A percentile compares a stretch with the other conserved stretches of the same genome.
phyloP scores from a whole-genome alignment of 331 rosid genomes.

The Phaseolus coccineus region DNA sequence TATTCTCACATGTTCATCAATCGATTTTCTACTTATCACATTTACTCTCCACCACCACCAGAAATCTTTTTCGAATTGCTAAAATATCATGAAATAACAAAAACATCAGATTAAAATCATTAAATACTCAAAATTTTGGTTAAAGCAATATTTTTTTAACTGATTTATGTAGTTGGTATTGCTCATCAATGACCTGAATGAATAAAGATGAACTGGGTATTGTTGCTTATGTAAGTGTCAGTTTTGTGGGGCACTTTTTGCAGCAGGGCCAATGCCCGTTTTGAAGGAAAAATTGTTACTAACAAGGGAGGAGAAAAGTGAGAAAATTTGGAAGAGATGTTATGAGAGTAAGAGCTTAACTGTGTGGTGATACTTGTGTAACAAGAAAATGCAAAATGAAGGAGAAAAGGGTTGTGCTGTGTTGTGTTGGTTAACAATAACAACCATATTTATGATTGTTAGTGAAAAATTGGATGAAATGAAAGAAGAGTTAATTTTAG shows the following conservation, averaged over 20 bases:
- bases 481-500: background rate
- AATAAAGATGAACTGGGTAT: conserved; percentile 28
- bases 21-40: background rate
- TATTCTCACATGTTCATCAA: conserved; percentile 41
- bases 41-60: no score
- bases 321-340: background rate
- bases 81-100: no score
- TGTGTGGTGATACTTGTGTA: background rate
- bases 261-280: conserved; percentile 46
- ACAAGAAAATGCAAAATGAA: background rate
- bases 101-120: no score
- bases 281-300: background rate
- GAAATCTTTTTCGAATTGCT: no score
- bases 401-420: background rate
- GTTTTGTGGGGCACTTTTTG: conserved; percentile 46
- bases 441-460: background rate
- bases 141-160: no score
- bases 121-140: no score
- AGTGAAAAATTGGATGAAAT: background rate
- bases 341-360: no score
- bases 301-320: background rate
- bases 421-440: background rate
- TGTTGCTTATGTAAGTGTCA: conserved; percentile 51
- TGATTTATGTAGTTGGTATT: no score
- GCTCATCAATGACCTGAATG: background rate